These are phyloP conservation scores for Pholiota molesta DNA, from an alignment of 768 basidiomycete species.

Conservation along the genomic window DNA sequence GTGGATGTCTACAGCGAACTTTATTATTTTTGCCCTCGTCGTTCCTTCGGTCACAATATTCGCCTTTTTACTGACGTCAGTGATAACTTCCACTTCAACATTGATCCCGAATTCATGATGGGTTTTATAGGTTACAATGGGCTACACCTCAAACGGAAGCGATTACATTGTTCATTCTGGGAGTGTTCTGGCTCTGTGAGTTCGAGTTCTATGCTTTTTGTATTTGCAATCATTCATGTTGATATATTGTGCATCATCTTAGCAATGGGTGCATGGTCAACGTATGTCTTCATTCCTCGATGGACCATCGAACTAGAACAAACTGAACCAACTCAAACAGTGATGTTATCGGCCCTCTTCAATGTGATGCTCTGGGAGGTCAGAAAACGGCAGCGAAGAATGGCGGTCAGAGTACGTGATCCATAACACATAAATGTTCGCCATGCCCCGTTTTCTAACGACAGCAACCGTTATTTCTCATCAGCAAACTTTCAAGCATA, in stretches of 20 bases:
- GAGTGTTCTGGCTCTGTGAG: constrained; percentile 72
- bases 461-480: constrained; percentile 11
- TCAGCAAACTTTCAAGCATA: constrained; percentile 59
- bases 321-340: constrained; percentile 35
- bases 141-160: constrained; percentile 70
- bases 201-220: constrained; percentile 8
- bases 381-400: constrained; percentile 50
- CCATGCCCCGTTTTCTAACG: background rate
- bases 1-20: constrained; percentile 53
- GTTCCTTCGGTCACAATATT: constrained; percentile 70
- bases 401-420: constrained; percentile 54
- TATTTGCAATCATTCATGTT: constrained; percentile 12
- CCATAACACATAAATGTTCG: background rate
- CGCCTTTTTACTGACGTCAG: constrained; percentile 60
- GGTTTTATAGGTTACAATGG: constrained; percentile 59
- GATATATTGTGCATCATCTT: constrained; percentile 12
- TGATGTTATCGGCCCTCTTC: constrained; percentile 67
- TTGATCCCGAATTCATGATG: background rate
- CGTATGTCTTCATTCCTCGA: constrained; percentile 38
- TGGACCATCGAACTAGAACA: background rate
- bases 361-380: constrained; percentile 57
- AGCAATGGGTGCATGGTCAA: constrained; percentile 80
- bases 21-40: constrained; percentile 69
- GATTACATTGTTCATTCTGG: constrained; percentile 53
- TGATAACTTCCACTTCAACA: constrained; percentile 5